phyloP scores from a whole-genome alignment of 371 early-diverging fungal species.

The Circinella umbellata region DNA sequence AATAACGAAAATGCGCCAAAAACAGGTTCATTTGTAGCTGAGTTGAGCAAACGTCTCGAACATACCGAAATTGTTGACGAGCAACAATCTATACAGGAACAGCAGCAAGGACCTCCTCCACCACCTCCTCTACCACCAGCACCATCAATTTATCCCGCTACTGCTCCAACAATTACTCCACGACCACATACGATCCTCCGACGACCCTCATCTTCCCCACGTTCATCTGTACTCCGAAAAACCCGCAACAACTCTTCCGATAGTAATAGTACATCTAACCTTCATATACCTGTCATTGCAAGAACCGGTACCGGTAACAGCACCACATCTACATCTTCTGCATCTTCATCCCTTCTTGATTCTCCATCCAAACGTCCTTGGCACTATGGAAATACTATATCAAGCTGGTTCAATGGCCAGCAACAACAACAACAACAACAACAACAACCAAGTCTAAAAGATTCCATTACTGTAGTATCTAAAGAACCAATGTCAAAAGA shows the following conservation, averaged over 20 bases:
- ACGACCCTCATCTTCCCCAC: slow-evolving; percentile 15
- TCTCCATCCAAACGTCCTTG: slow-evolving; percentile 26
- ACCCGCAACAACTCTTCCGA: slow-evolving; percentile 10
- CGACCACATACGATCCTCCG: background rate
- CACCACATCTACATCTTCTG: slow-evolving; percentile 29
- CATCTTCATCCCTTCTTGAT: slow-evolving; percentile 20
- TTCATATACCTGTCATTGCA: slow-evolving; percentile 24
- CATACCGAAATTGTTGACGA: slow-evolving; percentile 26
- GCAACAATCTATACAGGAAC: background rate
- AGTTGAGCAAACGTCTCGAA: slow-evolving; percentile 37
- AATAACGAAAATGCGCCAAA: slow-evolving; percentile 21
- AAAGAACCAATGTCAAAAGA: slow-evolving; percentile 17
- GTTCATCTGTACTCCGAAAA: slow-evolving; percentile 15
- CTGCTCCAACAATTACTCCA: background rate
- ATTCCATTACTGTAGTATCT: slow-evolving; percentile 27
- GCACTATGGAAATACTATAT: slow-evolving; percentile 25
- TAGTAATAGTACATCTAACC: slow-evolving; percentile 10
- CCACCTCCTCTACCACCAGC: slow-evolving; percentile 1
- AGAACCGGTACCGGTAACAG: slow-evolving; percentile 26
- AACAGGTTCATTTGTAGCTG: slow-evolving; percentile 38
- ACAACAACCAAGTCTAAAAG: slow-evolving; percentile 21
- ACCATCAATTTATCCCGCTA: background rate
- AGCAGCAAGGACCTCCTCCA: background rate
- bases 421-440: slow-evolving; percentile 14
- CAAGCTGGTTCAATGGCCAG: slow-evolving; percentile 27